These are phyloP conservation scores for Hippophae tibetana DNA, from an alignment of 306 rosid genomes.

Conservation along the genomic window DNA sequence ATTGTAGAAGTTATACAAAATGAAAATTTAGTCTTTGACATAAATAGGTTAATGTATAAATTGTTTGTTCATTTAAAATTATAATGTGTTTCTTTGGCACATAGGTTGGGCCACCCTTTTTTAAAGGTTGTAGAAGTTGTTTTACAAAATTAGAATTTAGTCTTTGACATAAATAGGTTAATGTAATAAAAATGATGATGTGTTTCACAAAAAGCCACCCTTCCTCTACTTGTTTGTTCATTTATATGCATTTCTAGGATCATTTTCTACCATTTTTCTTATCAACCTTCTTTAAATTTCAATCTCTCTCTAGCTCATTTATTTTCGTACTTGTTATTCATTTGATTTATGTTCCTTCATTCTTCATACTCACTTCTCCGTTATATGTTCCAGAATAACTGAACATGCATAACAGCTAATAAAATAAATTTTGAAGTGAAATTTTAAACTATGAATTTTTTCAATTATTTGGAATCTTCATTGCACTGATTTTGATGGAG, in stretches of 20 bases:
- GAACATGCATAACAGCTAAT: not conserved
- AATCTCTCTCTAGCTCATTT: conserved; percentile 7
- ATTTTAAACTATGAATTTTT: not conserved
- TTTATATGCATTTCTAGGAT: conserved; percentile 47
- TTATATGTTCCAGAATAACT: not conserved
- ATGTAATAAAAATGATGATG: too few relatives aligned
- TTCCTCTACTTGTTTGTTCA: too few relatives aligned
- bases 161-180: too few relatives aligned
- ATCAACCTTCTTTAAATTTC: conserved; percentile 56
- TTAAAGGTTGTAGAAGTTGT: too few relatives aligned
- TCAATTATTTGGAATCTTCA: not conserved
- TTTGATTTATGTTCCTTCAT: not conserved
- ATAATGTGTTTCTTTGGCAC: too few relatives aligned
- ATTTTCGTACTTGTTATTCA: not conserved
- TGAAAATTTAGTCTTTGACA: too few relatives aligned
- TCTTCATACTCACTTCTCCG: not conserved
- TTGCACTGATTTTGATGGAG: not conserved
- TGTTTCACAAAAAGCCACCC: too few relatives aligned
- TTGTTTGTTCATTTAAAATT: too few relatives aligned
- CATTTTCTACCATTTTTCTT: conserved; percentile 57
- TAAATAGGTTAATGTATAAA: too few relatives aligned
- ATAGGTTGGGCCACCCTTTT: too few relatives aligned
- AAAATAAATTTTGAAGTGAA: not conserved
- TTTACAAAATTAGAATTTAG: too few relatives aligned
- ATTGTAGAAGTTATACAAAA: too few relatives aligned